Conservation (phyloP, 768 basidiomycete species). For the Hygrophorus pudorinus region DNA sequence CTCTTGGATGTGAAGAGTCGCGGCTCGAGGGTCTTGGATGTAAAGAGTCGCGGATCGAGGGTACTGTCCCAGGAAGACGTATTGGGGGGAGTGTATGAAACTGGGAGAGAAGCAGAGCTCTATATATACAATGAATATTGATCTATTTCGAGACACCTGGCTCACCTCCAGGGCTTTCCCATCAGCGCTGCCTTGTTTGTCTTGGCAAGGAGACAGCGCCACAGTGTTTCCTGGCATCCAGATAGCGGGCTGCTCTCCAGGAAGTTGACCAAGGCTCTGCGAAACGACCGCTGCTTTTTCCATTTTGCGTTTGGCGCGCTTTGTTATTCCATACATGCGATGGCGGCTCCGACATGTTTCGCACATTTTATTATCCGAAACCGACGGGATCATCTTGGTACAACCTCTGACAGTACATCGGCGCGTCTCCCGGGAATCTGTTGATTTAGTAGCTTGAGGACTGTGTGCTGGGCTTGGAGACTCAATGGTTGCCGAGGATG, state of each 20-base stretch:
- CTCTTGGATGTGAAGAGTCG: conserved; percentile 21
- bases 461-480: background rate
- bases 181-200: too few relatives aligned
- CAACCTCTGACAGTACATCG: conserved; percentile 41
- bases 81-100: background rate
- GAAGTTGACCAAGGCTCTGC: background rate
- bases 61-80: background rate
- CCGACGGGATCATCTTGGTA: conserved; percentile 19
- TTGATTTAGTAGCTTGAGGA: background rate
- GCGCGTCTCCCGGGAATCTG: conserved; percentile 1
- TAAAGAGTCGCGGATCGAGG: background rate
- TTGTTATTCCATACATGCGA: conserved; percentile 40
- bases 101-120: background rate
- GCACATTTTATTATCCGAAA: conserved; percentile 38
- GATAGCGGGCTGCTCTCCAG: background rate
- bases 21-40: conserved; percentile 17
- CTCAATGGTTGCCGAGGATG: too few relatives aligned
- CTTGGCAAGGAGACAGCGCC: too few relatives aligned
- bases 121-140: background rate
- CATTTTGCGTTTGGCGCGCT: conserved; percentile 37
- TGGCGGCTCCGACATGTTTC: conserved; percentile 39
- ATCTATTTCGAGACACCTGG: too few relatives aligned
- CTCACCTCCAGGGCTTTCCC: too few relatives aligned
- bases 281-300: conserved; percentile 33
- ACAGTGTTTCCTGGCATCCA: background rate